phyloP scores from a whole-genome alignment of 148 eudicot species.

The Rhododendron ovatum region DNA sequence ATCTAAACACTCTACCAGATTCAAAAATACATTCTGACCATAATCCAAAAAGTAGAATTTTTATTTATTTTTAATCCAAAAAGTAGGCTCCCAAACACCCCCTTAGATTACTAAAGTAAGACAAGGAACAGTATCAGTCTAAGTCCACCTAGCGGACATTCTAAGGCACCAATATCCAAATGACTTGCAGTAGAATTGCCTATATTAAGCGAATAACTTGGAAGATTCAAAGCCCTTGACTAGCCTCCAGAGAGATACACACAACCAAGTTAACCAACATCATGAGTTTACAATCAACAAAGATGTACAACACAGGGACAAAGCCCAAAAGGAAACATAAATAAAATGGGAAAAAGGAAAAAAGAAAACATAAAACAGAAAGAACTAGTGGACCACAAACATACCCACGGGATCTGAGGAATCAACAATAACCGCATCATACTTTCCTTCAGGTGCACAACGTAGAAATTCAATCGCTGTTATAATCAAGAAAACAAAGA shows the following conservation, averaged over 20 bases:
- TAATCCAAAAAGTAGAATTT: no score
- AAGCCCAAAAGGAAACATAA: neutral
- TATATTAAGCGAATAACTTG: neutral
- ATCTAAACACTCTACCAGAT: no score
- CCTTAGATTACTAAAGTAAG: neutral
- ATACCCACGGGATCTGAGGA: constrained; percentile 97
- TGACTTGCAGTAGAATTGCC: neutral
- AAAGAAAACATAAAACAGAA: neutral
- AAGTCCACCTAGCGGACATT: neutral
- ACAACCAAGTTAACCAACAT: neutral
- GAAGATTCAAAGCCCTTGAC: neutral
- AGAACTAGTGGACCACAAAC: constrained; percentile 17
- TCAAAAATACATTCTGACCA: no score
- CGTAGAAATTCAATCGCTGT: constrained; percentile 80
- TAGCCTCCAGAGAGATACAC: neutral
- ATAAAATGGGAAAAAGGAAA: neutral
- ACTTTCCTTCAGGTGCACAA: constrained; percentile 59
- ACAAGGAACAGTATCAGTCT: neutral
- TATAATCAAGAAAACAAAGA: constrained; percentile 11
- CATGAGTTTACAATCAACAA: neutral
- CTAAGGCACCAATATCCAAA: neutral
- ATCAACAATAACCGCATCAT: constrained; percentile 95
- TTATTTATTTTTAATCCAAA: no score
- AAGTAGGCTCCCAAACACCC: no score
- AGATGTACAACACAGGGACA: neutral